Evolutionary conservation across 1,139 yeast genomes (phyloP), one percentile per base, ranked within the genome.

Genomic region (Nadsonia commutata): DNA sequence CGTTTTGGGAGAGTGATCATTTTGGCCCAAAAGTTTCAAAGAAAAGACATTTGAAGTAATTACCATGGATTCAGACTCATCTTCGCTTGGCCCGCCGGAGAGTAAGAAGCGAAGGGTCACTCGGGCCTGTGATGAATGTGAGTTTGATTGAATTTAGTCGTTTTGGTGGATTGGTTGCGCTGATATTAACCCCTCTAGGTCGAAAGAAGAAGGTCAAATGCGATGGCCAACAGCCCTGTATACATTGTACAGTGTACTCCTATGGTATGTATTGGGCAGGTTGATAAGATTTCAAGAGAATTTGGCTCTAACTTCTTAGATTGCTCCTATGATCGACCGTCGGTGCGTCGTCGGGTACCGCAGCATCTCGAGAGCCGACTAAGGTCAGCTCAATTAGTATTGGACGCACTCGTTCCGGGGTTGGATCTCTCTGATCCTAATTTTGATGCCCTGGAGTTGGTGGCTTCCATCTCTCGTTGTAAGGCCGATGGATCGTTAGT

Each of bases 141-240:
- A n/a, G n/a, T n/a, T n/a, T n/a, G 60, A 64, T 31, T 33, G 22
- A 38, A 31, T 31, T 27, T 40, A 18, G 9, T 39, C 11, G 18
- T 31, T 37, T 21, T 36, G 20, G n/a, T 8, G 40, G 31, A 27
- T 37, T 39, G 17, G 40, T 42, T 33, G 38, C 33, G 39, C 18
- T 20, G 36, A 16, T 40, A 22, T 18, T 18, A 20, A 17, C 20
- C 22, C 33, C 9, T n/a, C n/a, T n/a, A n/a, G n/a, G n/a, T 18
- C 42, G 22, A 9, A 66, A 75, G 59, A 79, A 82, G 58, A 85
- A 85, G 60, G 88, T 84, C 53, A 81, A 81, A 56, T 85, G 95
- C 62, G 93, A 84, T 51, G 95, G 95, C 16, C 76, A 77, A 56
- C 78, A 78, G 53, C 94, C 94, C 1, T 85, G 95, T 62, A 78